A percentile compares a stretch with the other conserved stretches of the same genome.
Evolutionary conservation across 768 basidiomycete genomes (phyloP).

Genomic region (Lanmaoa pseudosensibilis): DNA sequence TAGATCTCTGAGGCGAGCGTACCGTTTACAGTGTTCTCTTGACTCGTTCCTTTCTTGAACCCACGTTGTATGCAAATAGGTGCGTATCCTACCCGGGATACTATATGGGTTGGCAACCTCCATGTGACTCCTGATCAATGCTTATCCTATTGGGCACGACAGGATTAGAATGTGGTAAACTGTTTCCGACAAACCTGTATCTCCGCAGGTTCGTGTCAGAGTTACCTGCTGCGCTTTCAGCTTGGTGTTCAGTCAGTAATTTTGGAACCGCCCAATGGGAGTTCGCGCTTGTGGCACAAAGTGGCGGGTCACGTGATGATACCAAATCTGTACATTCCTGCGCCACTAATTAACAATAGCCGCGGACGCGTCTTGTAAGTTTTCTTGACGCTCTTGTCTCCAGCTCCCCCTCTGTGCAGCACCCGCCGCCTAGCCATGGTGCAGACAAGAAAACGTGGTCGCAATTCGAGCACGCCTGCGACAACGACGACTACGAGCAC

Average conservation of each 20-base stretch:
- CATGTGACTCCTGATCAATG: background rate
- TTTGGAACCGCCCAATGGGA: background rate
- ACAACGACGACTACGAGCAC: constrained; percentile 38
- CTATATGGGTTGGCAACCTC: background rate
- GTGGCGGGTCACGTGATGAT: constrained; percentile 22
- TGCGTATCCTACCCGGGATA: background rate
- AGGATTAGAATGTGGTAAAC: background rate
- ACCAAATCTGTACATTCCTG: constrained; percentile 6
- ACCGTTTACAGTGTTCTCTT: background rate
- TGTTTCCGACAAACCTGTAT: background rate
- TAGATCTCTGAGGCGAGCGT: background rate
- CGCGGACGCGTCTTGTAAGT: constrained; percentile 22
- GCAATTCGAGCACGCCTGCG: constrained; percentile 20
- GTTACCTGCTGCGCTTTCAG: background rate
- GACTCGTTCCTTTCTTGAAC: background rate
- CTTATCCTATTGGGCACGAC: background rate
- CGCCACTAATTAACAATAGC: constrained; percentile 29
- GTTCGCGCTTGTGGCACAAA: constrained; percentile 32
- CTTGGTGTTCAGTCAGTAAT: background rate
- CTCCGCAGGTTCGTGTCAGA: background rate
- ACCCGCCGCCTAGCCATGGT: constrained; percentile 17
- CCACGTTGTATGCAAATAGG: background rate
- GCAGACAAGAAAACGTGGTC: constrained; percentile 19
- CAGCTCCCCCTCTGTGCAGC: background rate
- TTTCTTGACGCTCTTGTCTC: constrained; percentile 22